Evolutionary conservation across 2,329 filamentous ascomycete genomes (phyloP), one percentile per base, ranked within the genome.

Genomic region (Trichoderma sp.): DNA sequence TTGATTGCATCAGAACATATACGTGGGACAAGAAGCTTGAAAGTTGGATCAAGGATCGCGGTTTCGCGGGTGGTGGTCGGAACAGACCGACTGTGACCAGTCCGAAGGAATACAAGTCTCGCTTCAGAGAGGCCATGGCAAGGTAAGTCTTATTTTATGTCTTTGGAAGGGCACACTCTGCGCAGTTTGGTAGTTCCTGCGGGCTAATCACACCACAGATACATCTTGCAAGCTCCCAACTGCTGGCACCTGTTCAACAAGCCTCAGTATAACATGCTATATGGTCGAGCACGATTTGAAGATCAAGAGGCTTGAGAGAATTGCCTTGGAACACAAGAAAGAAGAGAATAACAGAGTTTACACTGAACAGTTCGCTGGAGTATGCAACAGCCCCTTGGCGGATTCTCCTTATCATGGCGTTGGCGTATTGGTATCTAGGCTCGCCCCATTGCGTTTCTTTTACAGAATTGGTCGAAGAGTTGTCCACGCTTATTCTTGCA

Each of bases 11-110:
- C 76, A 90, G 96, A 70, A 99, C 96, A 0, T 99, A 98, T 80
- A 99, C 96, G 0, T 99, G 96, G 94, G 96, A 99, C 84, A 99
- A 99, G 86, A 98, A 98, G 80, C 88, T 99, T n/a, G 96, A 99
- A 84, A 96, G 92, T 70, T 99, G 96, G 96, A 98, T 99, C 87
- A 99, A 99, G 82, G 95, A 98, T 79, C 92, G 95, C 51, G 96
- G 93, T 0, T 94, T 95, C 77, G 92, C 89, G 0, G 90, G 91
- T 6, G 90, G 91, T 72, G 91, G 91, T 34, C 90, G 92, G 71
- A 93, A 97, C 77, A 89, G 94, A 73, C 97, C 97, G 9, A 99
- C 96, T 0, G 96, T 99, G 65, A 99, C 96, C 12, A 97, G 93
- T 81, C 97, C 96, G 2, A 97, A 96, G 83, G 96, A 99, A 83